Percentiles rank a stretch among this genome's conserved stretches.
These are phyloP conservation scores for Psidium friedrichsthalianum DNA, from an alignment of 345 rosid genomes.

Conservation along the genomic window DNA sequence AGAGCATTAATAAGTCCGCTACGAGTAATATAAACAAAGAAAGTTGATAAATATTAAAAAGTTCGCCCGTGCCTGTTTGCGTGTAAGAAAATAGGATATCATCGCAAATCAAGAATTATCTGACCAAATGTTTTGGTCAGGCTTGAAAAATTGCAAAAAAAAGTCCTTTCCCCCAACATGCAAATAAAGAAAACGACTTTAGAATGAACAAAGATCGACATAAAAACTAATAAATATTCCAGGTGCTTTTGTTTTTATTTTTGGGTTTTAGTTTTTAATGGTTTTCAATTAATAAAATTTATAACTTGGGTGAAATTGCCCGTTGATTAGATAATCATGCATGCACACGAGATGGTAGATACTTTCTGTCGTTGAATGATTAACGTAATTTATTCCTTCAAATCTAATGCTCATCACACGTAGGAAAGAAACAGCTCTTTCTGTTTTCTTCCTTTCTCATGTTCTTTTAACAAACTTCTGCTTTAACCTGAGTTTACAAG, in stretches of 20 bases:
- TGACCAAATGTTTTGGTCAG: neutral
- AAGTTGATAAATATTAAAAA: neutral
- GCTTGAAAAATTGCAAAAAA: neutral
- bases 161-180: neutral
- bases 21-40: neutral
- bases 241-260: neutral
- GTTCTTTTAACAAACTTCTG: neutral
- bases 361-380: neutral
- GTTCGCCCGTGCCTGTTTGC: neutral
- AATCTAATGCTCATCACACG: neutral
- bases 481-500: neutral
- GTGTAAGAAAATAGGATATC: neutral
- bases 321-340: neutral
- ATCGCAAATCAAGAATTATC: neutral
- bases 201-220: neutral
- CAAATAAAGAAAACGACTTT: neutral
- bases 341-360: neutral
- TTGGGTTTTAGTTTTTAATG: neutral
- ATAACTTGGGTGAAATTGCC: neutral
- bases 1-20: no score
- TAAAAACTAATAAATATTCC: neutral
- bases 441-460: neutral
- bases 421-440: neutral
- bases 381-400: neutral
- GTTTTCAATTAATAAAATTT: neutral